phyloP scores from a whole-genome alignment of 352 stramenopile species.

The Pythium insidiosum region DNA sequence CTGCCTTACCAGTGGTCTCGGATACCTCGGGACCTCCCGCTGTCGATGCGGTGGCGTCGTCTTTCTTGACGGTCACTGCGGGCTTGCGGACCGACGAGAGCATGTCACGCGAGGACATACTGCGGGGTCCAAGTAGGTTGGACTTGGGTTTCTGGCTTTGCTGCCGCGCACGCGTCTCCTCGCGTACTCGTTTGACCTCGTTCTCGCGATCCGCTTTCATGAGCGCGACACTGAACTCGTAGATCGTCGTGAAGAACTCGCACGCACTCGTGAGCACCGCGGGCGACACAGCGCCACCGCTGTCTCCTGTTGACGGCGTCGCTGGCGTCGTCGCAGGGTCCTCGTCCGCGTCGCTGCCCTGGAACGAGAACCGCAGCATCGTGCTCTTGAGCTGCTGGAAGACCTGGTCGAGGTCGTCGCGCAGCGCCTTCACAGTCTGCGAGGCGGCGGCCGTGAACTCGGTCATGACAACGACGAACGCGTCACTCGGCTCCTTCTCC shows the following conservation, averaged over 20 bases:
- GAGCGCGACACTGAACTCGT: conserved; percentile 74
- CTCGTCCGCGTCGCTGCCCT: conserved; percentile 23
- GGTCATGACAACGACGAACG: conserved; percentile 60
- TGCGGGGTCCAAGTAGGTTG: conserved; percentile 8
- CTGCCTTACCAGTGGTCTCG: conserved; percentile 10
- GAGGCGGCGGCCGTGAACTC: conserved; percentile 43
- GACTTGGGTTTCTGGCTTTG: conserved; percentile 28
- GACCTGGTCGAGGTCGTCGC: conserved; percentile 37
- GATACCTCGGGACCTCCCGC: conserved; percentile 8
- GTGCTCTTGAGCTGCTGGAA: conserved; percentile 41
- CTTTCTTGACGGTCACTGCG: conserved; percentile 4
- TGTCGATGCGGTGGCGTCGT: neutral
- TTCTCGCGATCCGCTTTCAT: conserved; percentile 73
- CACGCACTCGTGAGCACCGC: conserved; percentile 29
- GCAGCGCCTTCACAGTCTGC: conserved; percentile 21
- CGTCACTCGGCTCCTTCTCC: conserved; percentile 44
- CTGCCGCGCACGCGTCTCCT: conserved; percentile 49
- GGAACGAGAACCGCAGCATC: conserved; percentile 52
- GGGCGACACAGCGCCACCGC: neutral
- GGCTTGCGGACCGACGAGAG: conserved; percentile 1
- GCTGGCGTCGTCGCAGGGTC: neutral
- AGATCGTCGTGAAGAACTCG: conserved; percentile 65
- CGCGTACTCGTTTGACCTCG: conserved; percentile 55
- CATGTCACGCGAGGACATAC: conserved; percentile 20
- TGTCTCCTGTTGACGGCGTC: neutral